Conservation (phyloP, 2,329 filamentous ascomycete genomes). For the Cladosporium sp. region DNA sequence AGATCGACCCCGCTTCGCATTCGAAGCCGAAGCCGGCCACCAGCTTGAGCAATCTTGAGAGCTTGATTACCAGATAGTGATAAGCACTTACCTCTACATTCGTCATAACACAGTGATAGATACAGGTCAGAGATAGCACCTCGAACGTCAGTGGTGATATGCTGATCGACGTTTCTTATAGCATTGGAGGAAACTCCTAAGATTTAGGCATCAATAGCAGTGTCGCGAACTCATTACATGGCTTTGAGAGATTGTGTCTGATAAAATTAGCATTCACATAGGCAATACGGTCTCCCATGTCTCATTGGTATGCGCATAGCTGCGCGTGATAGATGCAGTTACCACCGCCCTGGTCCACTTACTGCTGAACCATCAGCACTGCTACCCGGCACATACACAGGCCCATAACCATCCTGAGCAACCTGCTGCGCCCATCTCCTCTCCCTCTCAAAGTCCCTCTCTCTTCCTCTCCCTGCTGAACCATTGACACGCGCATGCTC, state of each 20-base stretch:
- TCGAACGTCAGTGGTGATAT: neutral
- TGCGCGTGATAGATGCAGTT: neutral
- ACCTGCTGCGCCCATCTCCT: conserved; percentile 19
- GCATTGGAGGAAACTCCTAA: neutral
- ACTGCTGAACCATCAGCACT: conserved; percentile 4
- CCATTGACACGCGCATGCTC: neutral
- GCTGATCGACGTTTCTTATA: neutral
- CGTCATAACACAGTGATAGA: neutral
- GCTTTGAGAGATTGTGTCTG: neutral
- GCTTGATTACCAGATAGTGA: neutral
- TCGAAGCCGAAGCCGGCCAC: neutral
- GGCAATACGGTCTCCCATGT: neutral
- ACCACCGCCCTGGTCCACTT: neutral
- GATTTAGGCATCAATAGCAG: neutral
- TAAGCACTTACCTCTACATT: neutral
- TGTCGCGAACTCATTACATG: no score
- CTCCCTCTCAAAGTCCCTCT: conserved; percentile 9
- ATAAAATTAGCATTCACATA: neutral
- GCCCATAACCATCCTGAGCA: conserved; percentile 18
- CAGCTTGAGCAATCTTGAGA: neutral
- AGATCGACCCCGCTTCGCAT: neutral
- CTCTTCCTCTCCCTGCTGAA: neutral
- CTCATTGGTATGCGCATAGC: neutral
- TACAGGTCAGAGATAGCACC: neutral
- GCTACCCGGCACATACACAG: conserved; percentile 4